Conservation (phyloP, 177 flowering plant genomes). For the Telopea speciosissima region DNA sequence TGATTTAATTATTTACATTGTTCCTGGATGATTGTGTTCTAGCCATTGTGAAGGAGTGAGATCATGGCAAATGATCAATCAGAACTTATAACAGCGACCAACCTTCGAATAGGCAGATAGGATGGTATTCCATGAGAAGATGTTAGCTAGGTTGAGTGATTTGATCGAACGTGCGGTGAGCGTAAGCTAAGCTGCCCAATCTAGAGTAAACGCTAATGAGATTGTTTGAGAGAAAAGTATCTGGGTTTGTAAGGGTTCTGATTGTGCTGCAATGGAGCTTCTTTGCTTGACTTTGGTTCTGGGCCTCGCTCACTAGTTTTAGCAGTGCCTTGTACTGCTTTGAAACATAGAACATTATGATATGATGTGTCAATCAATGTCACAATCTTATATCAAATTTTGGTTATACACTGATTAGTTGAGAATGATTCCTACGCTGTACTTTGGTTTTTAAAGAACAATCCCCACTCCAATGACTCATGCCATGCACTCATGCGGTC, state of each 20-base stretch:
- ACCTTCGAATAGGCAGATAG: conserved; percentile 64
- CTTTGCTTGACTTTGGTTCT: conserved; percentile 37
- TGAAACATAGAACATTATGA: conserved; percentile 28
- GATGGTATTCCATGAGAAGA: conserved; percentile 71
- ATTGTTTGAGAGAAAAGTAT: conserved; percentile 52
- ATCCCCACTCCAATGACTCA: no score
- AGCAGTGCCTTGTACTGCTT: conserved; percentile 44
- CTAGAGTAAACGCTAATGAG: conserved; percentile 42
- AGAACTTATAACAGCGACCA: no score
- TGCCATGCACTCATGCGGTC: no score
- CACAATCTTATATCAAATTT: no score
- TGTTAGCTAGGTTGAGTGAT: conserved; percentile 59
- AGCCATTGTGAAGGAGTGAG: no score
- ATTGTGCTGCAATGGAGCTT: conserved; percentile 56
- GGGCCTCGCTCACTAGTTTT: conserved; percentile 44
- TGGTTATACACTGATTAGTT: no score
- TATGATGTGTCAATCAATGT: no score
- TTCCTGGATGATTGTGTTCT: no score
- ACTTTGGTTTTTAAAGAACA: no score
- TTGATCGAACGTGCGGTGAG: conserved; percentile 60
- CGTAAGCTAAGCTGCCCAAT: conserved; percentile 38
- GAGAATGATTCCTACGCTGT: no score
- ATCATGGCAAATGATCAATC: no score
- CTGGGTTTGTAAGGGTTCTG: conserved; percentile 42
- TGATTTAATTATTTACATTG: no score